Conservation (phyloP, 2,329 filamentous ascomycete genomes). For the Lasiodiplodia sp. region DNA sequence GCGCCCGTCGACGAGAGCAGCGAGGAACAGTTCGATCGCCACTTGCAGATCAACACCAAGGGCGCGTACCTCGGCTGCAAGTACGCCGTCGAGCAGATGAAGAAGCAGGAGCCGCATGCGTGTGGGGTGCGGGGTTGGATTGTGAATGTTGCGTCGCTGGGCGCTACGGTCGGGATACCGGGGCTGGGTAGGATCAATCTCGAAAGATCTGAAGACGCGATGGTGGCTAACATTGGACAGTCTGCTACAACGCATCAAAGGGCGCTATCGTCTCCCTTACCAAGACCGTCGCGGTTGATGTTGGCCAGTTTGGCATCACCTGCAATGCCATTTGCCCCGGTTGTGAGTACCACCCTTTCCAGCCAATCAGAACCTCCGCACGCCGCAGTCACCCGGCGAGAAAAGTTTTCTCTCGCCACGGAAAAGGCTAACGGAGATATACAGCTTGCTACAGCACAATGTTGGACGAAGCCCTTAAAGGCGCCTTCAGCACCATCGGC, state of each 20-base stretch:
- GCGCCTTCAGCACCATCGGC: neutral
- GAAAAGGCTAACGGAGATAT: neutral
- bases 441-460: conserved; percentile 1
- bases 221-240: conserved; percentile 30
- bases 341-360: conserved; percentile 39
- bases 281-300: conserved; percentile 53
- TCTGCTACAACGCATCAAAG: conserved; percentile 56
- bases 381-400: neutral
- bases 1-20: conserved; percentile 40
- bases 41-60: conserved; percentile 46
- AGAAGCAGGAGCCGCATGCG: conserved; percentile 42
- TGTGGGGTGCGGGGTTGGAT: conserved; percentile 47
- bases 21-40: conserved; percentile 45
- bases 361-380: conserved; percentile 17
- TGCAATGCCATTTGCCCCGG: conserved; percentile 54
- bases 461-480: neutral
- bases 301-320: conserved; percentile 50
- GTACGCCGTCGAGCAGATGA: conserved; percentile 47
- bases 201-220: too few relatives aligned
- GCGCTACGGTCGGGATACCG: conserved; percentile 42
- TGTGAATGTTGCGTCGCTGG: conserved; percentile 47
- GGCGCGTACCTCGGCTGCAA: conserved; percentile 50
- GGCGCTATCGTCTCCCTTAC: conserved; percentile 56
- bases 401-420: too few relatives aligned
- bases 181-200: conserved; percentile 35